Percentiles rank a stretch among this genome's conserved stretches.
These are phyloP conservation scores for Phytophthora tentaculata DNA, from an alignment of 352 stramenopile species.

Conservation along the genomic window DNA sequence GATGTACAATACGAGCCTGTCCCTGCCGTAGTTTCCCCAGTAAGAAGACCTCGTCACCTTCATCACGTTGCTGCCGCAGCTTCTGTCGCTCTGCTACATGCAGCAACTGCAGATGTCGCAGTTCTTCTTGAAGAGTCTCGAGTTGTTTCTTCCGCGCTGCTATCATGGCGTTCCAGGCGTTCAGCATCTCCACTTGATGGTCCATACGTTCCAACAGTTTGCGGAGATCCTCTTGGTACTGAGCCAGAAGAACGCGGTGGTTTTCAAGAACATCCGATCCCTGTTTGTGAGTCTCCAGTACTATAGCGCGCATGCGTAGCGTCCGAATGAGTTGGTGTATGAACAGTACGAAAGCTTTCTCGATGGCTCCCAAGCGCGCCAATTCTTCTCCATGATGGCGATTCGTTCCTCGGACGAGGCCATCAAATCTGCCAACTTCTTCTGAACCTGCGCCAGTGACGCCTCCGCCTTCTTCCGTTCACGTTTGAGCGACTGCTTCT, in stretches of 20 bases:
- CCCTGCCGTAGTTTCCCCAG: conserved; percentile 64
- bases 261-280: conserved; percentile 47
- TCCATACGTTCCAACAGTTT: conserved; percentile 59
- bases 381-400: conserved; percentile 73
- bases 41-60: conserved; percentile 68
- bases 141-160: conserved; percentile 65
- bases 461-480: conserved; percentile 84
- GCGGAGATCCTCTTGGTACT: conserved; percentile 68
- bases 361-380: conserved; percentile 57
- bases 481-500: conserved; percentile 81
- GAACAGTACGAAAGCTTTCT: conserved; percentile 81
- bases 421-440: conserved; percentile 50
- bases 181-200: conserved; percentile 55
- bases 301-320: conserved; percentile 45
- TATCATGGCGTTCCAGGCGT: conserved; percentile 79
- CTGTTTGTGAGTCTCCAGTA: conserved; percentile 49
- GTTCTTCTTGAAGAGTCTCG: conserved; percentile 59
- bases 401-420: conserved; percentile 60
- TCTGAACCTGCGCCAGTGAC: conserved; percentile 60
- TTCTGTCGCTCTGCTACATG: conserved; percentile 71
- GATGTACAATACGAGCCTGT: conserved; percentile 56
- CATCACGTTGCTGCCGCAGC: conserved; percentile 63
- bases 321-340: conserved; percentile 72
- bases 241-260: conserved; percentile 51
- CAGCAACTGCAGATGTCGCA: conserved; percentile 58